These are phyloP conservation scores for Dalbergia cultrata DNA, from an alignment of 306 rosid genomes.

Conservation along the genomic window DNA sequence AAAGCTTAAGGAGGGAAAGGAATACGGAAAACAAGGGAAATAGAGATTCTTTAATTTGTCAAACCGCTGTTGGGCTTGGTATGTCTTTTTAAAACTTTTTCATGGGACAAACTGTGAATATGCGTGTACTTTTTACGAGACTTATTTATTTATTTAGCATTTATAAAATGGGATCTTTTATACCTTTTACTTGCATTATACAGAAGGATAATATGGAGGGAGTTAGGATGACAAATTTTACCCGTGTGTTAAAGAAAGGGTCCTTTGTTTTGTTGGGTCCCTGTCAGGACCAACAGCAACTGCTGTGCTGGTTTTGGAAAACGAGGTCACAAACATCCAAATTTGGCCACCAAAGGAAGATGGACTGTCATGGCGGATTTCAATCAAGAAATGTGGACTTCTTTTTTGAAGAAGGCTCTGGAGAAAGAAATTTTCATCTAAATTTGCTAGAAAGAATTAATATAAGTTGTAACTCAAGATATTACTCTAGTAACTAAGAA, in stretches of 20 bases:
- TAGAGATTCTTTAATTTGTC: conserved; percentile 57
- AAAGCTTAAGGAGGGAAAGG: conserved; percentile 56
- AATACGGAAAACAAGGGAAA: conserved; percentile 57
- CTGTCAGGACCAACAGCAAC: conserved; percentile 63
- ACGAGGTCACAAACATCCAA: conserved; percentile 72
- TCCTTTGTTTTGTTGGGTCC: conserved; percentile 61
- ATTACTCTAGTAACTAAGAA: neutral
- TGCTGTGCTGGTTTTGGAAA: conserved; percentile 64
- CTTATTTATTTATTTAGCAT: neutral
- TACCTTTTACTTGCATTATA: neutral
- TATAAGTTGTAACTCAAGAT: conserved; percentile 33
- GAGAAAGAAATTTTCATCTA: conserved; percentile 43
- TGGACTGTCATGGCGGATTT: conserved; percentile 60
- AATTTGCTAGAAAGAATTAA: conserved; percentile 14
- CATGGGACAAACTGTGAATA: conserved; percentile 41
- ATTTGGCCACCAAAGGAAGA: conserved; percentile 56
- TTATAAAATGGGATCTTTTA: neutral
- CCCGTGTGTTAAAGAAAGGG: conserved; percentile 51
- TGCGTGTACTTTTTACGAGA: conserved; percentile 15
- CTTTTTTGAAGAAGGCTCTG: conserved; percentile 40
- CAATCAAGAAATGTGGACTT: conserved; percentile 47
- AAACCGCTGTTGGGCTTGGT: conserved; percentile 54
- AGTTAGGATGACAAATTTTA: conserved; percentile 54
- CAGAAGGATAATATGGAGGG: conserved; percentile 42
- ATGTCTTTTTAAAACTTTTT: conserved; percentile 48